Base-by-base conservation (phyloP, 352 stramenopile genomes). In the Proteromonas lacertae region DNA sequence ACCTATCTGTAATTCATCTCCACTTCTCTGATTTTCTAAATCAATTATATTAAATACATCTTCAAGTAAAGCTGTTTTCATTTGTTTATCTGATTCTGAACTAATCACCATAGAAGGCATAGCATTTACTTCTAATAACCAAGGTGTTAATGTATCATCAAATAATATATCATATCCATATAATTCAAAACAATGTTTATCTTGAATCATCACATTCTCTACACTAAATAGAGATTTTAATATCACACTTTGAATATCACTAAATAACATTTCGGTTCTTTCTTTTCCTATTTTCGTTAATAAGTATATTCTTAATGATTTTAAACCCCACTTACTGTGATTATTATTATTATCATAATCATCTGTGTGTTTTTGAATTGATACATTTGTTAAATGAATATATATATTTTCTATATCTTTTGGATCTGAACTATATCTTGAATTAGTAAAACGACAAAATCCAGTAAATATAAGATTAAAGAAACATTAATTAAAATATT, bases 111-210 rank as follows among this genome's bases (percentile, higher is more conserved):
- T 54, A 34, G 66, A 83, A 13, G 75, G 75, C n/a, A 68, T 84
- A 5, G 74, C 69, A 36, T 90, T 90, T 14, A 90, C 75, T 51
- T 90, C 73, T 12, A 84, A 57, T 18, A 89, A 57, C 72, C 73
- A 89, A 12, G 71, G 67, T 50, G 80, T 80, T 24, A 89, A 62
- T 8, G 62, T 56, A 30, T 68, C 59, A 56, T 88, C 73, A 25
- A 89, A 52, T 34, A 89, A 80, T 32, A 89, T 73, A 50, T 89
- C 73, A 52, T 86, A 89, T 41, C 73, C 75, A 48, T 87, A 90
- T n/a, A 90, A 55, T 45, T 90, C 68, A 36, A 89, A 90, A 55
- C 72, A 87, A 55, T 90, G 72, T 41, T 82, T 82, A 55, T 89
- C 74, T 37, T 79, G 75, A 40, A 90, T 82, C 43, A 90, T 87